Percentiles rank a stretch among this genome's conserved stretches.
These are phyloP conservation scores for Xylaria sp. DNA, from an alignment of 2,329 filamentous ascomycete species.

Conservation along the genomic window DNA sequence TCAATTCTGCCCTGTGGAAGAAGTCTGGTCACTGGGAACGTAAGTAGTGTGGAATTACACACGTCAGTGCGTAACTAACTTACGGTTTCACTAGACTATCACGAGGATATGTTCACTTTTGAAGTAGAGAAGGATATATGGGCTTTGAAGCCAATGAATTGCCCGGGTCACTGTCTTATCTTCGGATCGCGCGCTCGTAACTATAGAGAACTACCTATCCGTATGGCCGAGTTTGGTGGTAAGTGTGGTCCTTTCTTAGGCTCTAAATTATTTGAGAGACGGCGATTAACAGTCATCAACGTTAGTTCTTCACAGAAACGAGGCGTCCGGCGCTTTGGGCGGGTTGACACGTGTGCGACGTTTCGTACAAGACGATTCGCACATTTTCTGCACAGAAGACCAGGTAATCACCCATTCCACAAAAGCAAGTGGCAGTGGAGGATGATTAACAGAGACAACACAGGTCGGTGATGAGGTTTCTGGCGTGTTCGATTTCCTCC, in stretches of 20 bases:
- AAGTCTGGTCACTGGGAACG: slow-evolving; percentile 90
- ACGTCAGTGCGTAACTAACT: not conserved
- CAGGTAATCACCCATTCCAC: slow-evolving; percentile 45
- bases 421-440: not conserved
- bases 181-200: slow-evolving; percentile 79
- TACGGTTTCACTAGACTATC: slow-evolving; percentile 65
- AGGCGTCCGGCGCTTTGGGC: slow-evolving; percentile 81
- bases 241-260: slow-evolving; percentile 1
- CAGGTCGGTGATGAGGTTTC: slow-evolving; percentile 48
- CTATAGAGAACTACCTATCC: slow-evolving; percentile 82
- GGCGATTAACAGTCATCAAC: slow-evolving; percentile 43
- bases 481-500: slow-evolving; percentile 75
- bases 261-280: not conserved
- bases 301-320: slow-evolving; percentile 79
- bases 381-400: slow-evolving; percentile 80
- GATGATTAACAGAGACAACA: slow-evolving; percentile 14
- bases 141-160: slow-evolving; percentile 93
- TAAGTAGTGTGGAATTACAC: slow-evolving; percentile 18
- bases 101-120: slow-evolving; percentile 80
- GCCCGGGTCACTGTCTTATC: slow-evolving; percentile 86
- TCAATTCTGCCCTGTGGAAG: slow-evolving; percentile 92
- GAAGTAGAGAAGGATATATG: slow-evolving; percentile 71
- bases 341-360: slow-evolving; percentile 85
- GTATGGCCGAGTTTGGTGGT: slow-evolving; percentile 84
- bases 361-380: slow-evolving; percentile 91